Conservation (phyloP, 1,284 basidiomycete genomes). For the Sporisorium iseilematis-ciliati region DNA sequence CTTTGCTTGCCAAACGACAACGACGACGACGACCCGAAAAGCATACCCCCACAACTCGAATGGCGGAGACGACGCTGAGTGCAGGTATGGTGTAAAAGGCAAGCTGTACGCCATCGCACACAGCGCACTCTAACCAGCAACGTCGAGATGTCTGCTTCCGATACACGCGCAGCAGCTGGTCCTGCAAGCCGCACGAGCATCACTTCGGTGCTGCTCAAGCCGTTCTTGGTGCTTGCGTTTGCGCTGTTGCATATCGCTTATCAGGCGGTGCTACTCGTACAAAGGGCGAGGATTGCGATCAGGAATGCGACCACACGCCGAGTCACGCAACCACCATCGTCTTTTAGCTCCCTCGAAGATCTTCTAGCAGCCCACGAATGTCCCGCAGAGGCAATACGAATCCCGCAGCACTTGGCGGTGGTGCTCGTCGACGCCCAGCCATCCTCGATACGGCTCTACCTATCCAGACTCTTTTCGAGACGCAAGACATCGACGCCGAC, state of each 20-base stretch:
- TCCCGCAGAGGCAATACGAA: conserved; percentile 3
- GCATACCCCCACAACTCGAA: background rate
- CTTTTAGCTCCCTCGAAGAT: conserved; percentile 16
- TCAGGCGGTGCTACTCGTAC: conserved; percentile 12
- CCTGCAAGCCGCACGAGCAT: background rate
- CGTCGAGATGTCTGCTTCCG: too few relatives aligned
- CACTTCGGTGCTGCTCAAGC: conserved; percentile 22
- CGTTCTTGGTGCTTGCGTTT: conserved; percentile 29
- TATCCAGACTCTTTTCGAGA: conserved; percentile 13
- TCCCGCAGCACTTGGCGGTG: conserved; percentile 30
- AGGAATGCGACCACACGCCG: background rate
- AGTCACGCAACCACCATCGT: conserved; percentile 2
- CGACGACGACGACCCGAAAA: background rate
- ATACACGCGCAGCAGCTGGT: background rate
- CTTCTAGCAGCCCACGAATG: conserved; percentile 14
- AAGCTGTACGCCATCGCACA: conserved; percentile 1
- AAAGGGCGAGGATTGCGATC: background rate
- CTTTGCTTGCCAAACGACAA: background rate
- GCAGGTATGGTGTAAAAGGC: conserved; percentile 2
- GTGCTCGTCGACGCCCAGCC: conserved; percentile 34
- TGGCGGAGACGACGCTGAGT: background rate
- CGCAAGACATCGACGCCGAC: background rate
- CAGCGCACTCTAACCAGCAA: conserved; percentile 7
- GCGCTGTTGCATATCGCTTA: conserved; percentile 30
- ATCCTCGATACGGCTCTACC: conserved; percentile 27